Conservation (phyloP, 2,329 filamentous ascomycete genomes). For the Aureobasidium melanogenum region DNA sequence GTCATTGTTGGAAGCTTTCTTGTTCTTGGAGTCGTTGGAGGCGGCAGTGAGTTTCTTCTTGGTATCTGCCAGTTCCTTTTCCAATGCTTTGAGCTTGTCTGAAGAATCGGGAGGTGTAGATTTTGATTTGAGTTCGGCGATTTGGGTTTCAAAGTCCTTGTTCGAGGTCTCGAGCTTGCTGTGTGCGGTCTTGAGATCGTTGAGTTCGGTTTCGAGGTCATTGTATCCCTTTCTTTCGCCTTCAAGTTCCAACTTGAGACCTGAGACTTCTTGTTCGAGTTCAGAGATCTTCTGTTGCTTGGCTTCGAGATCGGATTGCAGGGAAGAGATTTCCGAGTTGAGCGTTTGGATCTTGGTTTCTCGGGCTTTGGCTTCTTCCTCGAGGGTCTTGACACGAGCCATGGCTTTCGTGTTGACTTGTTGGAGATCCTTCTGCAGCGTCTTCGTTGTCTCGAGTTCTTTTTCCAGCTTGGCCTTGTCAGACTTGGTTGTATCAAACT, state of each 20-base stretch:
- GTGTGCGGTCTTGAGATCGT: constrained; percentile 12
- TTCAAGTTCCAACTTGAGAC: constrained; percentile 16
- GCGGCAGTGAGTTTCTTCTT: not conserved
- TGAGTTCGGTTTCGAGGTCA: constrained; percentile 13
- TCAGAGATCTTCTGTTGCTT: constrained; percentile 30
- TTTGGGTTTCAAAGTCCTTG: not conserved
- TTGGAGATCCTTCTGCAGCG: constrained; percentile 16
- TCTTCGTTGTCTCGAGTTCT: constrained; percentile 26
- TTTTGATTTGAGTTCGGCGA: not conserved
- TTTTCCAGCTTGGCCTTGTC: constrained; percentile 13
- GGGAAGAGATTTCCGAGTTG: constrained; percentile 18
- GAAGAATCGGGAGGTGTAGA: not conserved
- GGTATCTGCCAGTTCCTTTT: constrained; percentile 1
- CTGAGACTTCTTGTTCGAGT: constrained; percentile 28
- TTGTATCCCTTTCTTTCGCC: constrained; percentile 15
- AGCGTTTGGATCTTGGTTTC: constrained; percentile 14
- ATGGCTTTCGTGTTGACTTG: constrained; percentile 16
- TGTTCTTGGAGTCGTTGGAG: constrained; percentile 6
- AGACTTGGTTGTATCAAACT: not conserved
- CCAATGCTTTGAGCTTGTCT: not conserved
- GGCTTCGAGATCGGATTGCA: constrained; percentile 18
- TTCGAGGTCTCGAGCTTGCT: constrained; percentile 13
- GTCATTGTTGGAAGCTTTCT: not conserved
- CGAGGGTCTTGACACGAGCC: constrained; percentile 17
- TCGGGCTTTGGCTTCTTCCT: constrained; percentile 12